These are phyloP conservation scores for Citrullus colocynthis DNA, from an alignment of 306 rosid species.

Conservation along the genomic window DNA sequence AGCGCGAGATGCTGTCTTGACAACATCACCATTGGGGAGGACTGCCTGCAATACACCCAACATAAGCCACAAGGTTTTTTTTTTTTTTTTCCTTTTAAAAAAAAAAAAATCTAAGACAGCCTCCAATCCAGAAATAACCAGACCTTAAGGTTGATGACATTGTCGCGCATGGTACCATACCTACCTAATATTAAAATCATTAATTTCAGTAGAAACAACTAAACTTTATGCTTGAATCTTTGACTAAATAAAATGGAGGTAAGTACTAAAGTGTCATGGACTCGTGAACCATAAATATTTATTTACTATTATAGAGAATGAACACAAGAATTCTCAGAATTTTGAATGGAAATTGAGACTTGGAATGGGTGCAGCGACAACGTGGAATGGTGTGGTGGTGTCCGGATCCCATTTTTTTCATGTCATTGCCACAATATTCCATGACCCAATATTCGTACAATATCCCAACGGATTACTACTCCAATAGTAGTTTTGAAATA, in stretches of 20 bases:
- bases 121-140: background rate
- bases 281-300: background rate
- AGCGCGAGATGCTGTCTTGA: conserved; percentile 94
- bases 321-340: too few species aligned
- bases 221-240: background rate
- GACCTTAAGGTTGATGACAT: conserved; percentile 81
- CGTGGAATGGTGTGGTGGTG: too few species aligned
- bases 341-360: too few species aligned
- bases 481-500: too few species aligned
- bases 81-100: background rate
- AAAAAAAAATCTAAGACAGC: background rate
- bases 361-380: too few species aligned
- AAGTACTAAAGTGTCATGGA: background rate
- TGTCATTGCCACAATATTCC: too few species aligned
- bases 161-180: conserved; percentile 98
- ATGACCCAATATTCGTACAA: too few species aligned
- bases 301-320: background rate
- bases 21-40: conserved; percentile 85
- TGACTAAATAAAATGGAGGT: background rate
- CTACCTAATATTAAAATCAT: conserved; percentile 43
- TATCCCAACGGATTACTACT: too few species aligned
- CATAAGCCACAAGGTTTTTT: conserved; percentile 15
- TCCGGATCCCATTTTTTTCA: too few species aligned
- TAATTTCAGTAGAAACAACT: conserved; percentile 15
- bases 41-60: conserved; percentile 47